phyloP scores from a whole-genome alignment of 164 flowering plant species.

The Sextonia rubra region DNA sequence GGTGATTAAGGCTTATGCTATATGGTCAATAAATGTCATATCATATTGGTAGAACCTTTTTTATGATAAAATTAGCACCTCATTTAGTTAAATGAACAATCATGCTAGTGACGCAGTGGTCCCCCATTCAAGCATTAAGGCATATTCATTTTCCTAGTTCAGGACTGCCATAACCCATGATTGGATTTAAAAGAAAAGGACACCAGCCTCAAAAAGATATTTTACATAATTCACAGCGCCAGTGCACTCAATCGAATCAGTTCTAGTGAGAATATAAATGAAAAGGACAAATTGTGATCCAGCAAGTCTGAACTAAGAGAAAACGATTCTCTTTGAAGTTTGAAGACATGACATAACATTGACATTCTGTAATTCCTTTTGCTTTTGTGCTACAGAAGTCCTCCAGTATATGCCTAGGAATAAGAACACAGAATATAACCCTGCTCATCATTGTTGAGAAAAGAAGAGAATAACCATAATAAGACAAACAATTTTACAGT shows the following conservation, averaged over 20 bases:
- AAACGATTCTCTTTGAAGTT: conserved; percentile 16
- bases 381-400: conserved; percentile 12
- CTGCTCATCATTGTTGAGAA: conserved; percentile 12
- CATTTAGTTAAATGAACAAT: conserved; percentile 10
- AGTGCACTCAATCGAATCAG: conserved; percentile 22
- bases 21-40: not conserved
- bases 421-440: conserved; percentile 11
- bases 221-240: conserved; percentile 14
- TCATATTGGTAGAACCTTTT: not conserved
- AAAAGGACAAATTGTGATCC: conserved; percentile 17
- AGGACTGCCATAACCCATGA: conserved; percentile 9
- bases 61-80: not conserved
- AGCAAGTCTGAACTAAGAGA: conserved; percentile 10
- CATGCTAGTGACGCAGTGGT: conserved; percentile 27
- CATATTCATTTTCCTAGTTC: conserved; percentile 18
- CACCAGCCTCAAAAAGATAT: conserved; percentile 13
- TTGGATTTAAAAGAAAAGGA: conserved; percentile 9
- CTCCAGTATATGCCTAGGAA: conserved; percentile 18
- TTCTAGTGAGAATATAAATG: conserved; percentile 30
- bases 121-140: conserved; percentile 24
- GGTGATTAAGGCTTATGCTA: too few species aligned
- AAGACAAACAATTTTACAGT: conserved; percentile 2
- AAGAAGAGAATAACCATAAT: conserved; percentile 13
- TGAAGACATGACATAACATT: conserved; percentile 25
- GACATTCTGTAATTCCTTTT: conserved; percentile 29